Evolutionary conservation across 2,329 filamentous ascomycete genomes (phyloP), one percentile per base, ranked within the genome.

Genomic region (Sporothrix dimorphospora): DNA sequence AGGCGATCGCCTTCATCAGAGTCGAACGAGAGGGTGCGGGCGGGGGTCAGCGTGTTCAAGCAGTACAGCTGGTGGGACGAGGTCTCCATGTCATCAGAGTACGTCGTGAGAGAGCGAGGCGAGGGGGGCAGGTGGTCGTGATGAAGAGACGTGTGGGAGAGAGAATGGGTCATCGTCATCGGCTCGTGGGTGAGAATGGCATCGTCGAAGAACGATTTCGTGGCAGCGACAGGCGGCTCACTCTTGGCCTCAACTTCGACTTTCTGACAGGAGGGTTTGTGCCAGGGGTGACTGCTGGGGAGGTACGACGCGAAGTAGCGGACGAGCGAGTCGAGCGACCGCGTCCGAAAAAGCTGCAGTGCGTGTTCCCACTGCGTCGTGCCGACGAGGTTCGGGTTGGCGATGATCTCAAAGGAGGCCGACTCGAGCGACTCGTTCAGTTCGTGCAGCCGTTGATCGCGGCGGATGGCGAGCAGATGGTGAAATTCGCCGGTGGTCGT

Each of bases 291-390:
- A 73, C 84, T 81, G 12, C 84, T 80, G 34, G 87, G 87, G 8
- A 89, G 83, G 74, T 89, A 89, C 65, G 86, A 89, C 24, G 86
- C 82, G 78, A 88, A 89, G 77, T 87, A 89, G 74, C 87, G 83
- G 74, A 89, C 85, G 73, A 89, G 85, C 21, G 87, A 89, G 78
- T 89, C 87, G 71, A 88, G 84, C 2, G 86, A 88, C 76, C 82
- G 85, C 11, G 87, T 87, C 16, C 87, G 85, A 77, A 89, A 89
- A 71, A 89, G 84, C 77, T 89, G 87, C 38, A 89, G 77, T 34
- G 87, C 87, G 75, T 85, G 80, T 75, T 87, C 83, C 87, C 87
- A 89, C 80, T 89, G 87, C 21, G 87, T 82, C 65, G 85, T 87
- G 72, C 86, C 87, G 79, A 89, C 86, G 75, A 89, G 81, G 71